These are phyloP conservation scores for Trichoderma reesei DNA, from an alignment of 495 filamentous ascomycete species.

Conservation along the genomic window DNA sequence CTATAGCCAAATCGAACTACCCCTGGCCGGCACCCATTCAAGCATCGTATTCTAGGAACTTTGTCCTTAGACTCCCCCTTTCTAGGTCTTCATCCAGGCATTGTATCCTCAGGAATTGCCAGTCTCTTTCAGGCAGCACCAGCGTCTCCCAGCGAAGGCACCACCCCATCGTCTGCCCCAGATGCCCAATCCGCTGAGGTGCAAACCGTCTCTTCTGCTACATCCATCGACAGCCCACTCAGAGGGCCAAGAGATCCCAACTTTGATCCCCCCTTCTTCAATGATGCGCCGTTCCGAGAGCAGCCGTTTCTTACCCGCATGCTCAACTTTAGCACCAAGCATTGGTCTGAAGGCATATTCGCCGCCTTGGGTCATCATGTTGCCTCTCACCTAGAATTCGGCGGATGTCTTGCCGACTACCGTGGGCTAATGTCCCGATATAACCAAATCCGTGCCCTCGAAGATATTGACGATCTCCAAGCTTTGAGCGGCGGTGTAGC, in stretches of 20 bases:
- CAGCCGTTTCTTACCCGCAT: constrained; percentile 57
- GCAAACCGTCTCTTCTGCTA: constrained; percentile 9
- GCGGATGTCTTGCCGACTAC: constrained; percentile 69
- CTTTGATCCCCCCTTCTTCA: constrained; percentile 63
- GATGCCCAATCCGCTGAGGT: background rate
- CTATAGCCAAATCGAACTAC: constrained; percentile 15
- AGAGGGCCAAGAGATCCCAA: constrained; percentile 42
- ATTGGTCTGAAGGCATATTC: constrained; percentile 53
- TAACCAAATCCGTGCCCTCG: constrained; percentile 52
- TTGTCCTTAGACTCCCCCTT: constrained; percentile 84
- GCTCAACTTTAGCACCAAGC: constrained; percentile 71
- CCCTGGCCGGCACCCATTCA: constrained; percentile 29
- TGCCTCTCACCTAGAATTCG: constrained; percentile 74
- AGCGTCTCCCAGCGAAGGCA: background rate
- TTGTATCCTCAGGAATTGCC: constrained; percentile 67
- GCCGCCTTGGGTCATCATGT: constrained; percentile 63
- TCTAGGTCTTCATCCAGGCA: constrained; percentile 80
- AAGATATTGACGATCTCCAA: constrained; percentile 48
- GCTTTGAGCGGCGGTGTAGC: constrained; percentile 8
- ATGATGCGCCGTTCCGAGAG: constrained; percentile 56
- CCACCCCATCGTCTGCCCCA: background rate
- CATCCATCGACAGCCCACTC: constrained; percentile 14
- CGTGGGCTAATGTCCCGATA: constrained; percentile 61
- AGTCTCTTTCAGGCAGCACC: constrained; percentile 58
- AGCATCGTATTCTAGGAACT: constrained; percentile 73